Percentiles rank a stretch among this genome's conserved stretches.
These are phyloP conservation scores for Paraphoma chrysanthemicola DNA, from an alignment of 2,329 filamentous ascomycete species.

Conservation along the genomic window DNA sequence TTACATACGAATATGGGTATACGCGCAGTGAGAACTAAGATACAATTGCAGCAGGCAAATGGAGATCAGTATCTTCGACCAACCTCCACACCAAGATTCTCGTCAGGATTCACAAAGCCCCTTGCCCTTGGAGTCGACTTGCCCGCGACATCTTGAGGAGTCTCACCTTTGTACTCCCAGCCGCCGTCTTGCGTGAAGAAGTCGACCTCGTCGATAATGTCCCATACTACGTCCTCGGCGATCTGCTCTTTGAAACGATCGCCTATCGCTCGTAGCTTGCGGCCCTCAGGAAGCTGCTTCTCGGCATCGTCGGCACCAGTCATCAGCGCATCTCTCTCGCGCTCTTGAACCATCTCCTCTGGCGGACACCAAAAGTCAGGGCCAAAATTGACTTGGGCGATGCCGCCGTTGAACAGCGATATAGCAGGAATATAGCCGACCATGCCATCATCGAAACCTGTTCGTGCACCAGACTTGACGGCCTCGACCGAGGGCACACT, in stretches of 20 bases:
- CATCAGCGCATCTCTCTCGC: slow-evolving; percentile 43
- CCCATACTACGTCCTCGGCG: slow-evolving; percentile 90
- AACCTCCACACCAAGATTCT: slow-evolving; percentile 47
- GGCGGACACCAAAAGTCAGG: slow-evolving; percentile 92
- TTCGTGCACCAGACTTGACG: slow-evolving; percentile 75
- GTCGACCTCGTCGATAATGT: slow-evolving; percentile 93
- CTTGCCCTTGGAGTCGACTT: slow-evolving; percentile 46
- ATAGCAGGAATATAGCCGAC: slow-evolving; percentile 95
- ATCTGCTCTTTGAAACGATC: slow-evolving; percentile 93
- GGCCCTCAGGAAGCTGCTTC: slow-evolving; percentile 30
- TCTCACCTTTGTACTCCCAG: slow-evolving; percentile 49
- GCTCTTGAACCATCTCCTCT: slow-evolving; percentile 59
- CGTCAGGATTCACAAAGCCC: slow-evolving; percentile 47
- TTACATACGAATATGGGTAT: neutral
- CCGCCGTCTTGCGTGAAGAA: slow-evolving; percentile 77
- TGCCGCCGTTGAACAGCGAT: slow-evolving; percentile 88
- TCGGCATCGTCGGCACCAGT: slow-evolving; percentile 21
- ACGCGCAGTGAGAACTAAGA: neutral
- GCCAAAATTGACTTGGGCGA: slow-evolving; percentile 92
- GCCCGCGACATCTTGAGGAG: slow-evolving; percentile 37
- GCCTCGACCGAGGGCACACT: slow-evolving; percentile 75
- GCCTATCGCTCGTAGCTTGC: slow-evolving; percentile 65
- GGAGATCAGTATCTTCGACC: slow-evolving; percentile 38
- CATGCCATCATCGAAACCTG: slow-evolving; percentile 92
- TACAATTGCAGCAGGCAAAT: neutral